These are phyloP conservation scores for Xylaria telfairii DNA, from an alignment of 495 filamentous ascomycete genomes.

Conservation along the genomic window DNA sequence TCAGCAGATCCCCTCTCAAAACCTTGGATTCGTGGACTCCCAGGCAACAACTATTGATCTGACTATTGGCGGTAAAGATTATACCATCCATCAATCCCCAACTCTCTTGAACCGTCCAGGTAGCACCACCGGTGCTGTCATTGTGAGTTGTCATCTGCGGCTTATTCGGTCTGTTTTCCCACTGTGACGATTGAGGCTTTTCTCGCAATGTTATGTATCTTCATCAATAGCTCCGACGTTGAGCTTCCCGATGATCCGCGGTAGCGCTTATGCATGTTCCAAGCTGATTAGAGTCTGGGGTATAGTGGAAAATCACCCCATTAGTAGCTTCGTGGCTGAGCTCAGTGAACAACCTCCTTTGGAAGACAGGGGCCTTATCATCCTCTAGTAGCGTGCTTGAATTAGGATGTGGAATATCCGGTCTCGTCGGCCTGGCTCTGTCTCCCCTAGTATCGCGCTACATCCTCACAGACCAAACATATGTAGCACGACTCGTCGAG, in stretches of 20 bases:
- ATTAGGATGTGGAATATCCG: conserved; percentile 86
- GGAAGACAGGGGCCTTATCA: conserved; percentile 60
- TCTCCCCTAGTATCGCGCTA: conserved; percentile 67
- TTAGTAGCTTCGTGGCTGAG: conserved; percentile 83
- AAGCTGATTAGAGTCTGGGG: conserved; percentile 59
- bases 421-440: conserved; percentile 71
- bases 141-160: conserved; percentile 22
- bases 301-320: conserved; percentile 85
- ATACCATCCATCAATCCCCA: conserved; percentile 86
- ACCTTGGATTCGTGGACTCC: conserved; percentile 85
- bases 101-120: conserved; percentile 74
- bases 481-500: conserved; percentile 74
- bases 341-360: conserved; percentile 67
- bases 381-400: conserved; percentile 70
- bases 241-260: neutral
- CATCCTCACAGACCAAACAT: conserved; percentile 86
- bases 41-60: conserved; percentile 69
- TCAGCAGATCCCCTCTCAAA: conserved; percentile 71
- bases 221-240: neutral
- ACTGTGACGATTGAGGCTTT: neutral
- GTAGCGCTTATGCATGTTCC: neutral
- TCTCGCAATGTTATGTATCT: neutral
- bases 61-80: conserved; percentile 69
- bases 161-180: neutral
- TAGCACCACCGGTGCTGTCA: conserved; percentile 86